Conservation (phyloP, 2,329 filamentous ascomycete species). For the Cladosporium oxysporum region DNA sequence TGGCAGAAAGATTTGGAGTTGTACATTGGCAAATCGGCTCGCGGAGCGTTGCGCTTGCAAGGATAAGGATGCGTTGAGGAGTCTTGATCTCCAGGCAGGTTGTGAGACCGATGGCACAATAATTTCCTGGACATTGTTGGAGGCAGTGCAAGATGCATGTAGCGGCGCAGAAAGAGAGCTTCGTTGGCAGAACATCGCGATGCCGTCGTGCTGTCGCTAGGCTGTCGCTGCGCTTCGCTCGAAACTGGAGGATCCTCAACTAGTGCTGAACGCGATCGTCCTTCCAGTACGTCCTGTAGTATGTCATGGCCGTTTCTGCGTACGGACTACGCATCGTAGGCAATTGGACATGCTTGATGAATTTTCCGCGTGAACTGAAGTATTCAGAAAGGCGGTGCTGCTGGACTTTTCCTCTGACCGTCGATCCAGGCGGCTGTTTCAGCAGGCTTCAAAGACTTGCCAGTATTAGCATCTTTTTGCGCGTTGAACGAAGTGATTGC, state of each 20-base stretch:
- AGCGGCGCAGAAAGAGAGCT: not conserved
- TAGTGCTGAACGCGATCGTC: not conserved
- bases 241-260: not conserved
- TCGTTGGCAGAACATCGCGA: not conserved
- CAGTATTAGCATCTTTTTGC: not conserved
- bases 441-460: not conserved
- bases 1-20: not conserved
- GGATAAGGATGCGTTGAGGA: not conserved
- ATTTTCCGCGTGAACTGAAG: not conserved
- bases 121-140: not conserved
- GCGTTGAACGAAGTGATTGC: conserved; percentile 5
- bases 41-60: not conserved
- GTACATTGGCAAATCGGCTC: not conserved
- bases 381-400: conserved; percentile 11
- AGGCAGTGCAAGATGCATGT: not conserved
- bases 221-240: not conserved
- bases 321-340: not conserved
- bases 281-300: not conserved
- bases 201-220: not conserved
- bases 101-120: not conserved
- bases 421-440: conserved; percentile 11
- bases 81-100: not conserved
- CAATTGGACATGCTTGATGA: not conserved
- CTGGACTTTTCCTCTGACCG: not conserved
- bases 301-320: not conserved